phyloP scores from a whole-genome alignment of 2,329 filamentous ascomycete genomes.

The Phaeoacremonium minimum region DNA sequence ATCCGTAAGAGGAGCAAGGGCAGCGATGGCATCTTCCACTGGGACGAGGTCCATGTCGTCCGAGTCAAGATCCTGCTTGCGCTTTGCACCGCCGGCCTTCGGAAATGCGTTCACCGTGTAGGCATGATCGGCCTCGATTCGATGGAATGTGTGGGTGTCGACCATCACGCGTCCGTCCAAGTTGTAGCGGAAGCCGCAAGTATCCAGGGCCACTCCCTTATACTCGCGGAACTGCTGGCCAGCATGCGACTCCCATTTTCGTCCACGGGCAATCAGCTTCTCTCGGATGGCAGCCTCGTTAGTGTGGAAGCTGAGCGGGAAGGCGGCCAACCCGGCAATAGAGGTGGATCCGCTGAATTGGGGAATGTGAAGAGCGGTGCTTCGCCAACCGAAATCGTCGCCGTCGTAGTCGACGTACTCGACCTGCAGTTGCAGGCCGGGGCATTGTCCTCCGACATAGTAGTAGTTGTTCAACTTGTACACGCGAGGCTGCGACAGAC shows the following conservation, averaged over 20 bases:
- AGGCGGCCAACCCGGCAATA: conserved; percentile 18
- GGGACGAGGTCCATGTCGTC: conserved; percentile 17
- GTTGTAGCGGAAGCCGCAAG: conserved; percentile 12
- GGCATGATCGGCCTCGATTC: conserved; percentile 17
- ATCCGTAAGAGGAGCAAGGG: conserved; percentile 18
- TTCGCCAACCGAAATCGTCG: conserved; percentile 21
- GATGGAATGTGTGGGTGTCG: conserved; percentile 26
- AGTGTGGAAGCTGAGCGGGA: conserved; percentile 22
- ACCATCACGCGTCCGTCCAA: conserved; percentile 28
- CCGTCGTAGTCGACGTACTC: conserved; percentile 28
- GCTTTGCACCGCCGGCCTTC: conserved; percentile 8
- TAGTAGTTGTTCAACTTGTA: conserved; percentile 20
- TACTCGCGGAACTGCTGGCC: conserved; percentile 29
- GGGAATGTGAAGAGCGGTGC: conserved; percentile 15
- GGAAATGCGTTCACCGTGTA: conserved; percentile 16
- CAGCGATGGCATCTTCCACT: conserved; percentile 10
- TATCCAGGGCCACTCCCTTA: conserved; percentile 19
- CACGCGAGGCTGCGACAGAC: conserved; percentile 19
- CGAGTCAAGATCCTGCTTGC: conserved; percentile 9
- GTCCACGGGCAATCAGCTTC: conserved; percentile 21
- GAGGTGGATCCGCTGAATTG: conserved; percentile 20
- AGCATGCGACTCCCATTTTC: conserved; percentile 23
- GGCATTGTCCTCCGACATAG: conserved; percentile 16
- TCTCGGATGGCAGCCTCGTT: conserved; percentile 12
- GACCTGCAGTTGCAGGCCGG: conserved; percentile 16